Evolutionary conservation across 2,329 filamentous ascomycete species (phyloP).

Genomic region (Calcarisporium arbuscula): DNA sequence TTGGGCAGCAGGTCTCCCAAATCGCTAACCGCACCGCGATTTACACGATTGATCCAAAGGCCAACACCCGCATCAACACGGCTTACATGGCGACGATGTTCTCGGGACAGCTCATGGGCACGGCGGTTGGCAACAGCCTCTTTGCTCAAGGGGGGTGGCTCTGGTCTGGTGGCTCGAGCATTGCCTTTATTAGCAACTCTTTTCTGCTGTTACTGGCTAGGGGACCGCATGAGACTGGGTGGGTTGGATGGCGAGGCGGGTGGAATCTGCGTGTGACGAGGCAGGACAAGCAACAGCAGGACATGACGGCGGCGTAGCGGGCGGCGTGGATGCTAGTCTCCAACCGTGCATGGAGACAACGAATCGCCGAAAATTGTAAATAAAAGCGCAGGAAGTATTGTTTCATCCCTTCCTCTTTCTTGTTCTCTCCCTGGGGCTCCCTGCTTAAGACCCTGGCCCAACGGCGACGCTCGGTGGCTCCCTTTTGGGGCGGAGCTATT

Average conservation of each 20-base stretch:
- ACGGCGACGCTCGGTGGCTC: too few species aligned
- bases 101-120: conserved; percentile 68
- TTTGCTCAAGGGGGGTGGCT: conserved; percentile 47
- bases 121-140: conserved; percentile 48
- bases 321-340: conserved; percentile 16
- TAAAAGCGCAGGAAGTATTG: too few species aligned
- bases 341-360: conserved; percentile 24
- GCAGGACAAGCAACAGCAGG: conserved; percentile 1
- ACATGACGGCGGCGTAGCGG: background rate
- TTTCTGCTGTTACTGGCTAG: conserved; percentile 21
- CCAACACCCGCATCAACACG: conserved; percentile 71
- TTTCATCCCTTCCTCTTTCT: too few species aligned
- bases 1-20: conserved; percentile 67
- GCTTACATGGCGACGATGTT: conserved; percentile 76
- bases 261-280: conserved; percentile 11
- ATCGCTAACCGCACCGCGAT: conserved; percentile 68
- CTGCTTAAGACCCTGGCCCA: too few species aligned
- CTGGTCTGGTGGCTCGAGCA: conserved; percentile 35
- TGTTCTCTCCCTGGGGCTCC: too few species aligned
- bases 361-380: too few species aligned
- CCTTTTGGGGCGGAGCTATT: too few species aligned
- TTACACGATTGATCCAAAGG: conserved; percentile 63
- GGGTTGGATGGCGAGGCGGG: conserved; percentile 26
- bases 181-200: conserved; percentile 18
- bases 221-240: conserved; percentile 23